These are phyloP conservation scores for Alisma plantagoaquatica DNA, from an alignment of 106 monocot genomes.

Conservation along the genomic window DNA sequence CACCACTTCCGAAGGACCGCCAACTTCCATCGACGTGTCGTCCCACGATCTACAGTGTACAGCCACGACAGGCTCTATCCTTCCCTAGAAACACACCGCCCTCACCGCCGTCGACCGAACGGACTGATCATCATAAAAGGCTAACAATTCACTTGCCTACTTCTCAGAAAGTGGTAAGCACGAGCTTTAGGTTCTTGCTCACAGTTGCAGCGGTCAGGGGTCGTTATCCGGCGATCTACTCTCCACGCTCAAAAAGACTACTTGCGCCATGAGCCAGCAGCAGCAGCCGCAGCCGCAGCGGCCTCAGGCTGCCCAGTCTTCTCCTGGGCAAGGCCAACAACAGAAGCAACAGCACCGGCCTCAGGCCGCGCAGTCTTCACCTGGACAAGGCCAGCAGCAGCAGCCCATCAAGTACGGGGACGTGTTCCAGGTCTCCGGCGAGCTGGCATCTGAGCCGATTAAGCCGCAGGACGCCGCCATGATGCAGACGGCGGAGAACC, in stretches of 20 bases:
- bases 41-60: no score
- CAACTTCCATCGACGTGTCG: no score
- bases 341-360: constrained; percentile 11
- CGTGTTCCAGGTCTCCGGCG: constrained; percentile 20
- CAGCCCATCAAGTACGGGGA: constrained; percentile 27
- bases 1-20: no score
- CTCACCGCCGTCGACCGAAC: no score
- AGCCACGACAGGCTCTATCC: no score
- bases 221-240: no score
- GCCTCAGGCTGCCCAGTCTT: no score
- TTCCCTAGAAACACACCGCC: no score
- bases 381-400: neutral
- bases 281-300: neutral
- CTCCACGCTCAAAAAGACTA: neutral
- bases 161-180: no score
- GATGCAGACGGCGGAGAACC: constrained; percentile 39
- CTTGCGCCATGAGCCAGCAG: neutral
- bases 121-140: no score
- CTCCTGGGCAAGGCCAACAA: neutral
- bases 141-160: no score
- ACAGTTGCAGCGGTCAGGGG: neutral
- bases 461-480: constrained; percentile 32
- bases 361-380: neutral
- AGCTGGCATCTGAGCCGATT: constrained; percentile 8
- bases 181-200: neutral